Base-by-base conservation (phyloP, 2,329 filamentous ascomycete genomes). In the Fonsecaea monophora region DNA sequence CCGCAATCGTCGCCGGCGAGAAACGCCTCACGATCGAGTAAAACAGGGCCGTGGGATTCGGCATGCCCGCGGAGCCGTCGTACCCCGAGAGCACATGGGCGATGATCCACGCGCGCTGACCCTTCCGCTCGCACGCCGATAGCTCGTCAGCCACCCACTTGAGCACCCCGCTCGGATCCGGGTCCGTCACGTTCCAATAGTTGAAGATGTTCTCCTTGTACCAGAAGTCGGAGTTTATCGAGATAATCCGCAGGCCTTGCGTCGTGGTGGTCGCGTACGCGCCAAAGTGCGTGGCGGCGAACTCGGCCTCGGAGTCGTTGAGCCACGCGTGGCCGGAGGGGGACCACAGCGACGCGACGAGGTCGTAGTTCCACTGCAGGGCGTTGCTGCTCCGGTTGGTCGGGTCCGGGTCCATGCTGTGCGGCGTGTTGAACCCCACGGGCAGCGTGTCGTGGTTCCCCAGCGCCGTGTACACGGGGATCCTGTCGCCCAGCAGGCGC, bases 151-250 rank as follows among this genome's bases (percentile, higher is more conserved):
- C 67, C 15, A 75, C 60, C 60, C 71, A 74, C 10, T 60, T 69
- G 9, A 75, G 65, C 12, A 71, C 69, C 2, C 74, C 73, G 30
- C 65, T 68, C 3, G 62, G 62, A 45, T 75, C 74, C 2, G 73
- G 71, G 55, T 74, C 73, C n/a, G 67, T 73, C 40, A 68, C 66
- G 61, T 74, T 74, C 64, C 64, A 71, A 62, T 71, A 74, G 54
- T 73, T 73, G 67, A 72, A 74, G 30, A 73, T 69, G 42, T 75
- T 75, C 34, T 35, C 66, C 13, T 60, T 65, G 53, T 75, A 75
- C 74, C 74, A 75, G 63, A 74, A 74, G 34, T 75, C 74, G 6
- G 71, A 74, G 50, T 75, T 75, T 21, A 75, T 61, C 15, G 72
- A 72, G 50, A 75, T 75, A 38, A 75, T 70, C 3, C 69, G 72